These are phyloP conservation scores for Trypanosoma mega DNA, from an alignment of 208 protist genomes.

Conservation along the genomic window DNA sequence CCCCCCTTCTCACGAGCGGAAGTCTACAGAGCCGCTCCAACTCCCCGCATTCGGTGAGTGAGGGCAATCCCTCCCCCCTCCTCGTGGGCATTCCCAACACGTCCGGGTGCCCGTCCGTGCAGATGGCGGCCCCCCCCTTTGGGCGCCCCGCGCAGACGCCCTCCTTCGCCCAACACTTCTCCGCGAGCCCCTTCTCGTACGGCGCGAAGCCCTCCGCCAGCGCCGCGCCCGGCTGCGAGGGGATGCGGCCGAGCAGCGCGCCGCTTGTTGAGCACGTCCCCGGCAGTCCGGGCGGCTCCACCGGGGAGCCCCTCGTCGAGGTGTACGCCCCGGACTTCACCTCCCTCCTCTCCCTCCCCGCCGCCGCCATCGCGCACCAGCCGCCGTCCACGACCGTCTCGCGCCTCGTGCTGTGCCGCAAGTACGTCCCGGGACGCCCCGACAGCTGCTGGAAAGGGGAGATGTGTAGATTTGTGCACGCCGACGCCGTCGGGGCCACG, in stretches of 20 bases:
- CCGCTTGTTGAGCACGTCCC: no score
- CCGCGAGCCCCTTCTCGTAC: no score
- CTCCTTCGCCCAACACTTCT: no score
- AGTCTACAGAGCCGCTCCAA: not conserved
- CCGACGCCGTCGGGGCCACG: conserved; percentile 31
- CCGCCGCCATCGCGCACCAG: conserved; percentile 34
- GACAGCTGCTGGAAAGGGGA: conserved; percentile 48
- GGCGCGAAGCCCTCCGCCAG: no score
- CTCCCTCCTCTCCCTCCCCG: conserved; percentile 43
- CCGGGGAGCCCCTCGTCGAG: conserved; percentile 18
- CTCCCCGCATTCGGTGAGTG: not conserved
- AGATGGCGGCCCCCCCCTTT: conserved; percentile 1
- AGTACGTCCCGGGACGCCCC: conserved; percentile 36
- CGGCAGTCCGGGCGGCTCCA: not conserved
- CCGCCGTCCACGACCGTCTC: conserved; percentile 44
- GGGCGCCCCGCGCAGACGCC: not conserved
- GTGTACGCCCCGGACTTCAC: conserved; percentile 73
- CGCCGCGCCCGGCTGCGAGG: no score
- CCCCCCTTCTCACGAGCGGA: not conserved
- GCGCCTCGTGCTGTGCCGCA: conserved; percentile 77
- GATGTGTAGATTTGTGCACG: conserved; percentile 82
- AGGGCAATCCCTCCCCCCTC: not conserved
- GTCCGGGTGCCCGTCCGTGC: no score
- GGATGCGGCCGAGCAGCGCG: no score
- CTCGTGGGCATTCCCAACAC: not conserved